Evolutionary conservation across 2,329 filamentous ascomycete species (phyloP), one percentile per base, ranked within the genome.

Genomic region (Colletotrichum orchidophilum): DNA sequence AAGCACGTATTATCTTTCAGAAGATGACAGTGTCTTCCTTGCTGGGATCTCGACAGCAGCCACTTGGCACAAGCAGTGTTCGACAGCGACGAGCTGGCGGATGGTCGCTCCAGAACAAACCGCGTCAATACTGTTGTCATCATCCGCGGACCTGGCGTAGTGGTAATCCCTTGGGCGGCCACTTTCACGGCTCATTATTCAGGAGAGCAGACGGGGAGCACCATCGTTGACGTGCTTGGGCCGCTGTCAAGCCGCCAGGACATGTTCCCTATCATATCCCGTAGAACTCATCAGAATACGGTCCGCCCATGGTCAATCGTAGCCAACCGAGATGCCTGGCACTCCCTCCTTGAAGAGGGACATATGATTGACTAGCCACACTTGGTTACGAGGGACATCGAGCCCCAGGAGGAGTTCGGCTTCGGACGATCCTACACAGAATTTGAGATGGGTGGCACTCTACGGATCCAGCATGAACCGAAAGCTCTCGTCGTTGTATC

Each of bases 301-400:
- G 63, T 0, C 55, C 66, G 81, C 35, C 3, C 71, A 77, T 21
- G 84, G 83, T 73, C 78, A 83, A 84, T 70, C 78, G 87, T 87
- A 63, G 24, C 50, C 13, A 13, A 53, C 50, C 50, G 12, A 8
- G 24, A 26, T 53, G 26, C 50, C 24, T 53, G 50, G 26, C 50
- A 53, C 24, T 18, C 50, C 9, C 83, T 84, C 3, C 89, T 83
- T 74, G 83, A 81, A 0, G 87, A 89, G 59, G 85, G 86, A 0
- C 75, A 88, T 1, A 86, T 86, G 72, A 84, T 89, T 71, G 87
- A 89, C 75, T 89, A 89, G 76, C 83, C 86, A 27, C 83, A 88
- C 76, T 87, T 88, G 73, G 79, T 87, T 53, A 83, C 83, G 49
- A 81, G 82, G 8, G 81, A 82, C 24, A 85, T 87, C 73, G 84